Evolutionary conservation across 768 basidiomycete genomes (phyloP).

Genomic region (Kwoniella shandongensis): DNA sequence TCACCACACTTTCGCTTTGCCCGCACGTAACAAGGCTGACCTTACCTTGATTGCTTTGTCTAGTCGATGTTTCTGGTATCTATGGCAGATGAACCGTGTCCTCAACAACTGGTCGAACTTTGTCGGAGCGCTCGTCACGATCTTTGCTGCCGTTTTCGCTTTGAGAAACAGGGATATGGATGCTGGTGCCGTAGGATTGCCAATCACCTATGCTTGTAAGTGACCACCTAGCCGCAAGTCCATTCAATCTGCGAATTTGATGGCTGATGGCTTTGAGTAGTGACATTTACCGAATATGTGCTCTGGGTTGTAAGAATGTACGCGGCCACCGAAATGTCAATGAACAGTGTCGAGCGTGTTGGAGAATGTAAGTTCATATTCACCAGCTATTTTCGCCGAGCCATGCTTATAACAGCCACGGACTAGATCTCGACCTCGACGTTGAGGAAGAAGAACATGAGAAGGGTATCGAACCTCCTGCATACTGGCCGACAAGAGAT

Average conservation of each 20-base stretch:
- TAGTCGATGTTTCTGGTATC: conserved; percentile 54
- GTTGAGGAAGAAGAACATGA: conserved; percentile 45
- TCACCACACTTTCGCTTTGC: too few relatives aligned
- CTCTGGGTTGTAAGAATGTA: conserved; percentile 56
- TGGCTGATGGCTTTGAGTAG: conserved; percentile 1
- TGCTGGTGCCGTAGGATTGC: conserved; percentile 50
- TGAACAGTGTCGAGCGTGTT: conserved; percentile 58
- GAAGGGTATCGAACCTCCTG: conserved; percentile 54
- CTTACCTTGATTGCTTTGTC: too few relatives aligned
- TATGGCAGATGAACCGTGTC: conserved; percentile 54
- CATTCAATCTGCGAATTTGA: too few relatives aligned
- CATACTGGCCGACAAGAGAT: conserved; percentile 54
- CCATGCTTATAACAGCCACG: too few relatives aligned
- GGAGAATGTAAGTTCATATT: conserved; percentile 54
- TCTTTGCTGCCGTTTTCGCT: conserved; percentile 53
- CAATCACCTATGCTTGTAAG: conserved; percentile 46
- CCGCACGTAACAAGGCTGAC: too few relatives aligned
- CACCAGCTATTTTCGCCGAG: too few relatives aligned
- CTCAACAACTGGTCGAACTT: conserved; percentile 52
- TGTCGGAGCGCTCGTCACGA: conserved; percentile 52
- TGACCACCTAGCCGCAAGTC: too few relatives aligned
- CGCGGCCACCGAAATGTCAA: conserved; percentile 47
- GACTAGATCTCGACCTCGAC: conserved; percentile 48
- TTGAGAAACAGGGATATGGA: conserved; percentile 48
- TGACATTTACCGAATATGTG: conserved; percentile 54